phyloP scores from a whole-genome alignment of 129 eudicot genomes.

The Flaveria sonorensis region DNA sequence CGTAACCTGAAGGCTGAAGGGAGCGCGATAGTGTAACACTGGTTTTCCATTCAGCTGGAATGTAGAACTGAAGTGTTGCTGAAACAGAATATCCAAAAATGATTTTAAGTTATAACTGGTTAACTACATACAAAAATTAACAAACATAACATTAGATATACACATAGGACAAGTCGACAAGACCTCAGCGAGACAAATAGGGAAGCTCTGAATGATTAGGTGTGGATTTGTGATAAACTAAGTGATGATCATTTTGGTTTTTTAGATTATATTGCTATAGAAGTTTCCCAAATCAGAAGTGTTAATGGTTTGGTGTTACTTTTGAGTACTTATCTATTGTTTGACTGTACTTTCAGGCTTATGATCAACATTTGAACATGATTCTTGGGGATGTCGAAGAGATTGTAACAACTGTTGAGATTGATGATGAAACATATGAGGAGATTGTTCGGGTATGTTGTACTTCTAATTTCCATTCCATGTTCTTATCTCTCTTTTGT shows the following conservation, averaged over 20 bases:
- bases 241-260: not conserved
- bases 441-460: constrained; percentile 90
- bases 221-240: not conserved
- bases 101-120: too few species aligned
- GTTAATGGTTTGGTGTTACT: constrained; percentile 16
- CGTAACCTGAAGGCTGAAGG: not conserved
- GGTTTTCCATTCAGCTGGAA: not conserved
- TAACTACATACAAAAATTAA: too few species aligned
- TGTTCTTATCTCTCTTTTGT: not conserved
- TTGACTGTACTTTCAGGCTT: constrained; percentile 59
- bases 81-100: too few species aligned
- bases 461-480: not conserved
- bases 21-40: not conserved
- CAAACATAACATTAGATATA: not conserved
- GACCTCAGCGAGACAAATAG: not conserved
- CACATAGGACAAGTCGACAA: too few species aligned
- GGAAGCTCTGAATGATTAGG: not conserved
- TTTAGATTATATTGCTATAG: not conserved
- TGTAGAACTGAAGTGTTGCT: not conserved
- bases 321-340: not conserved
- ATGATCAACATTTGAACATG: constrained; percentile 98
- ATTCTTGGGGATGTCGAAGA: constrained; percentile 99
- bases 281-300: not conserved
- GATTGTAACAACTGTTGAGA: constrained; percentile 89
- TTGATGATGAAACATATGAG: constrained; percentile 97